Evolutionary conservation across 192 early-diverging fungal species (phyloP).

Genomic region (Linnemannia schmuckeri): DNA sequence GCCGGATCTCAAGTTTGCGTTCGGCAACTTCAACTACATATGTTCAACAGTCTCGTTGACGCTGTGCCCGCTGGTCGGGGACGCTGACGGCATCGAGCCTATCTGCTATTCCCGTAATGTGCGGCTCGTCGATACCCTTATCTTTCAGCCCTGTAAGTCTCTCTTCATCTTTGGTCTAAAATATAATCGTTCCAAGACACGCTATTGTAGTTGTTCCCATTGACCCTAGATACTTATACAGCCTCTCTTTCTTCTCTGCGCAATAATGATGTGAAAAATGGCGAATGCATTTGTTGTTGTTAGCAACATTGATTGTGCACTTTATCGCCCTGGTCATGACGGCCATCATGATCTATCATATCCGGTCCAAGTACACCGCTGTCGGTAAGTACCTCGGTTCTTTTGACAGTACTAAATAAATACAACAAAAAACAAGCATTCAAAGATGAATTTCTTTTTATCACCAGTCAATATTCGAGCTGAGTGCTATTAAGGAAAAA

Average conservation of each 20-base stretch:
- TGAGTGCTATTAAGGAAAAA: not conserved
- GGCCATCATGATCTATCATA: slow-evolving; percentile 98
- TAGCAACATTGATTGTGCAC: slow-evolving; percentile 94
- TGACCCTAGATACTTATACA: not conserved
- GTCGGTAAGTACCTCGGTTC: slow-evolving; percentile 77
- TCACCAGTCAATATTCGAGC: not conserved
- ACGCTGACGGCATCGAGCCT: slow-evolving; percentile 80
- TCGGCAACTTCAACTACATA: slow-evolving; percentile 85
- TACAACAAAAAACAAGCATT: not conserved
- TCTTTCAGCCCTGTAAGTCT: slow-evolving; percentile 86
- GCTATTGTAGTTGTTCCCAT: not conserved
- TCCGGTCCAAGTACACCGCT: slow-evolving; percentile 98
- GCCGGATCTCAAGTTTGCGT: slow-evolving; percentile 49
- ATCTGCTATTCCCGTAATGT: slow-evolving; percentile 95
- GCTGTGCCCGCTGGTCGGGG: slow-evolving; percentile 91
- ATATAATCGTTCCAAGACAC: not conserved
- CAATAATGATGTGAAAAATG: not conserved
- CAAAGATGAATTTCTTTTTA: not conserved
- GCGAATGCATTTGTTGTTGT: not conserved
- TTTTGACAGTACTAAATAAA: not conserved
- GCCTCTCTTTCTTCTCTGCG: not conserved
- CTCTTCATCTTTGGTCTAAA: not conserved
- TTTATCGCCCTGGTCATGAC: slow-evolving; percentile 96
- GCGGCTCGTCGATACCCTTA: slow-evolving; percentile 81
- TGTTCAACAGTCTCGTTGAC: slow-evolving; percentile 88